A percentile compares a stretch with the other conserved stretches of the same genome.
These are phyloP conservation scores for Venturia oleaginea DNA, from an alignment of 2,329 filamentous ascomycete genomes.

Conservation along the genomic window DNA sequence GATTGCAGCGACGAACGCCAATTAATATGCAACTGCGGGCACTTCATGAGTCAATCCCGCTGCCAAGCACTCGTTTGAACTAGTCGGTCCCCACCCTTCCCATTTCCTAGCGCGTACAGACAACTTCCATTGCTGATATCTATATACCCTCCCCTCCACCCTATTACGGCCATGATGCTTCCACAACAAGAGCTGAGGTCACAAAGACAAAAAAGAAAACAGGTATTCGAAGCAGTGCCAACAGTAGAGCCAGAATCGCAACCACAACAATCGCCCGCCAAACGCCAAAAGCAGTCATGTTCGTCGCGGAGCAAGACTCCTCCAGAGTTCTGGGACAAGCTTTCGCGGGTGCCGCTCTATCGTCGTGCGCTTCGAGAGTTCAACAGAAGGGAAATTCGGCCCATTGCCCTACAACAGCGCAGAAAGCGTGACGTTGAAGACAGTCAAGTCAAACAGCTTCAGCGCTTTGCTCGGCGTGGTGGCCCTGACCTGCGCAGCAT, in stretches of 20 bases:
- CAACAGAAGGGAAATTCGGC: slow-evolving; percentile 15
- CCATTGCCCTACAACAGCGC: slow-evolving; percentile 12
- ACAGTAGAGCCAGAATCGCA: slow-evolving; percentile 10
- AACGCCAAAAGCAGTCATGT: slow-evolving; percentile 15
- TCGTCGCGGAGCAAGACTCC: slow-evolving; percentile 14
- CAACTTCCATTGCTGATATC: slow-evolving; percentile 10
- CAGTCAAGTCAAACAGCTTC: slow-evolving; percentile 14
- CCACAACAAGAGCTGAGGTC: slow-evolving; percentile 12
- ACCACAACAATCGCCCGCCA: slow-evolving; percentile 14
- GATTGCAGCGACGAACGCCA: not conserved
- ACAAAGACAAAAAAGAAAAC: slow-evolving; percentile 16
- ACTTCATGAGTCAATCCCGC: too few species aligned
- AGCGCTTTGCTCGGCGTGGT: slow-evolving; percentile 17
- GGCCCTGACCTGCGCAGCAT: slow-evolving; percentile 14
- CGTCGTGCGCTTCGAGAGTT: slow-evolving; percentile 17
- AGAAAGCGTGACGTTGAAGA: slow-evolving; percentile 9
- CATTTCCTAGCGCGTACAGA: slow-evolving; percentile 11
- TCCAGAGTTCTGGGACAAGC: slow-evolving; percentile 17
- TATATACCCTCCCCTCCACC: slow-evolving; percentile 14
- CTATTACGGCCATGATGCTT: slow-evolving; percentile 12
- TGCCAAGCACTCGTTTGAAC: too few species aligned
- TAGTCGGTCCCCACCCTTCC: not conserved
- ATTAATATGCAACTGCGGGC: too few species aligned
- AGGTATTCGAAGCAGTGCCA: slow-evolving; percentile 14
- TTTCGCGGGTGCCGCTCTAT: slow-evolving; percentile 16